Base-by-base conservation (phyloP, 805 yeast species). In the Saccharomyces eubayanus region DNA sequence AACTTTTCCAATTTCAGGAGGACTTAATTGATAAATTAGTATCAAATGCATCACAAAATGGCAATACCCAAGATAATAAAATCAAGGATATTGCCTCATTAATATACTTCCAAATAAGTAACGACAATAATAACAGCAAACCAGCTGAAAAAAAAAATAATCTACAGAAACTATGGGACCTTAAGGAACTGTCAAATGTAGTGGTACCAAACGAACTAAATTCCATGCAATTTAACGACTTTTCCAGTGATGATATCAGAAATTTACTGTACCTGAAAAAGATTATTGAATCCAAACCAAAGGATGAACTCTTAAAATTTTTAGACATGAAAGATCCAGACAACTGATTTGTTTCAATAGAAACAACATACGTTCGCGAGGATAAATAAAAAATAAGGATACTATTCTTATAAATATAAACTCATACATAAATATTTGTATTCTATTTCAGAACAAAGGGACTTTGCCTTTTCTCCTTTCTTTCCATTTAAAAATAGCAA, bases 271-370 rank as follows among this genome's bases (percentile, higher is more conserved):
- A 80, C 27, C 78, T 90, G 47, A 84, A 81, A 62, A 72, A 74
- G 60, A 70, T 91, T 51, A 77, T 91, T 67, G 77, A 80, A 57
- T 56, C 79, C 46, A 90, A 87, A 67, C 96, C 96, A 1, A 78
- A 79, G 59, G 88, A 82, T 4, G 77, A 79, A 49, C 67, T 90
- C 47, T 51, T 88, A 58, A 68, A 78, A 47, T 85, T 89, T 65
- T 74, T 89, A 53, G 72, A 72, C 53, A 58, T 64, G n/a, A 52
- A 54, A 6, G 20, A 36, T 36, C 24, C 43, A 8, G 24, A n/a
- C 3, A 36, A 16, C 8, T 14, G 8, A 36, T 10, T 4, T 16
- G 24, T 24, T 24, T 24, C 24, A 36, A 16, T n/a, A n/a, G 43
- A 36, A 36, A n/a, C 43, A 6, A 16, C 43, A 16, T 36, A 6